A percentile compares a stretch with the other conserved stretches of the same genome.
phyloP scores from a whole-genome alignment of 305 asterid species.

The Lippia alba region DNA sequence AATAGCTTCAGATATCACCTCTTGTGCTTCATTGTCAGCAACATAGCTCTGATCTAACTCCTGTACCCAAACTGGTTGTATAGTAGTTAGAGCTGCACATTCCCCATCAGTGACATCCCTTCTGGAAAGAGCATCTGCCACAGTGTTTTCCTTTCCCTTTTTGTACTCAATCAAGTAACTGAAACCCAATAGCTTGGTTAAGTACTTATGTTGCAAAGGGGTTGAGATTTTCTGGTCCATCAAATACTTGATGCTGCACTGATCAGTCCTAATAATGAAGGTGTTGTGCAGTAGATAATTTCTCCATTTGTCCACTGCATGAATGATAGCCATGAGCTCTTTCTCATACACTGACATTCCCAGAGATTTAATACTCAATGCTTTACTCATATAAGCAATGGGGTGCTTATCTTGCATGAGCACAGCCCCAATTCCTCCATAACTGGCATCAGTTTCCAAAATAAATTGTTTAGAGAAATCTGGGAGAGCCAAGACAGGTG shows the following conservation, averaged over 20 bases:
- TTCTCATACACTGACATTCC: not conserved
- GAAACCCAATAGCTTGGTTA: not conserved
- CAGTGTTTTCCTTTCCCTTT: not conserved
- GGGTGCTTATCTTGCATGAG: not conserved
- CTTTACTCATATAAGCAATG: not conserved
- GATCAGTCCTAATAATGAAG: not conserved
- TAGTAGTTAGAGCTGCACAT: too few species aligned
- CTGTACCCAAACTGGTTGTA: too few species aligned
- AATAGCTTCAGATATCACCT: too few species aligned
- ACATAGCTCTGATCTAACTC: too few species aligned
- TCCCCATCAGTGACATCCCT: too few species aligned
- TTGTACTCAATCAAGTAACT: not conserved
- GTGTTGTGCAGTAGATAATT: not conserved
- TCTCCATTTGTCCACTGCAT: not conserved
- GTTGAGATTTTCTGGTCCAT: not conserved
- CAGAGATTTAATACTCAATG: not conserved
- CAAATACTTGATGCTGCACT: not conserved
- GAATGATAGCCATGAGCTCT: not conserved
- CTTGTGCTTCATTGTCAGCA: too few species aligned
- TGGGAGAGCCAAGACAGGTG: too few species aligned
- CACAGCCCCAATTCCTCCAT: not conserved
- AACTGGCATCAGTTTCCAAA: not conserved
- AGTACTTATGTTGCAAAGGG: not conserved
- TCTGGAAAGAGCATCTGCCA: not conserved
- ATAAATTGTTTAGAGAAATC: not conserved